Conservation (phyloP, 352 stramenopile species). For the Phytophthora sansomeana region DNA sequence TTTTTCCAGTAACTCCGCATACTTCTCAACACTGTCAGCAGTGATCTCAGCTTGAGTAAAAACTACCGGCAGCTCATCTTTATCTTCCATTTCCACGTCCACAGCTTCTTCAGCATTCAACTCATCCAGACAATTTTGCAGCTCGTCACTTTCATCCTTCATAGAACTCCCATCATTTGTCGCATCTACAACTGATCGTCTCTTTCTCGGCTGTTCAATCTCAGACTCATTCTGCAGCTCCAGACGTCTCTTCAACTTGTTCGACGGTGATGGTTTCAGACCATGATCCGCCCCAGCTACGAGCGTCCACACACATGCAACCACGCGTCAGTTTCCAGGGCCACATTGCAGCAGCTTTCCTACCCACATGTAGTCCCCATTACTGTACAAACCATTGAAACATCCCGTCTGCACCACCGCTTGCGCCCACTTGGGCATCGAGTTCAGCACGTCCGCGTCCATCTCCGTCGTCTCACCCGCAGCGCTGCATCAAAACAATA, state of each 20-base stretch:
- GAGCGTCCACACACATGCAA: conserved; percentile 7
- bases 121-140: conserved; percentile 32
- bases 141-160: conserved; percentile 23
- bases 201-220: conserved; percentile 11
- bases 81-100: conserved; percentile 24
- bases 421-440: conserved; percentile 65
- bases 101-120: conserved; percentile 19
- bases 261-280: conserved; percentile 5
- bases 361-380: not conserved
- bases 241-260: conserved; percentile 27
- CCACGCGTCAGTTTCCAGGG: not conserved
- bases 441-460: conserved; percentile 43
- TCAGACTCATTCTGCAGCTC: conserved; percentile 22
- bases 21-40: conserved; percentile 72
- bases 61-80: conserved; percentile 36
- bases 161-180: not conserved
- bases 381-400: conserved; percentile 45
- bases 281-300: conserved; percentile 12
- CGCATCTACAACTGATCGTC: conserved; percentile 5
- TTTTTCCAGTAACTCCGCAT: conserved; percentile 56
- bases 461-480: conserved; percentile 37
- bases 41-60: conserved; percentile 65
- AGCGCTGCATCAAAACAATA: conserved; percentile 12
- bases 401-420: conserved; percentile 60
- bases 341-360: not conserved